Conservation (phyloP, 495 filamentous ascomycete species). For the Clavariopsis aquatica region DNA sequence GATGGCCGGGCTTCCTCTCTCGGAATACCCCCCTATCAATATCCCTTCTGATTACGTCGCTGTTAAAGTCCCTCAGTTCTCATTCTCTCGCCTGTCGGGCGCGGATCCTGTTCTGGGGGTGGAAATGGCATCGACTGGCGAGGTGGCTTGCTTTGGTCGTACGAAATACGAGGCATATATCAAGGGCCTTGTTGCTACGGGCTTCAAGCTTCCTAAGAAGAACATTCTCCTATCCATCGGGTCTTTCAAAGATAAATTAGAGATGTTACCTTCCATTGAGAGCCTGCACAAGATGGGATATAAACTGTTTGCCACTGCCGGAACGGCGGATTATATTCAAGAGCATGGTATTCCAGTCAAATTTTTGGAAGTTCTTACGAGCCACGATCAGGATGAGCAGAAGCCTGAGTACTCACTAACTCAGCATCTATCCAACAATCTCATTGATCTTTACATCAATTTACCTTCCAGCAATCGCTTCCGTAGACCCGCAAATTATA, state of each 20-base stretch:
- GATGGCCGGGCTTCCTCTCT: constrained; percentile 81
- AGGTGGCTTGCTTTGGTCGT: constrained; percentile 92
- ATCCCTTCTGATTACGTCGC: constrained; percentile 83
- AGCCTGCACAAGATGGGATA: constrained; percentile 87
- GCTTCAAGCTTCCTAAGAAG: constrained; percentile 92
- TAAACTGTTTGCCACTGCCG: constrained; percentile 92
- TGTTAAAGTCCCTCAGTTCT: constrained; percentile 98
- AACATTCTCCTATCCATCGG: constrained; percentile 96
- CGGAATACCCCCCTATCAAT: constrained; percentile 73
- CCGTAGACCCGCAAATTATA: constrained; percentile 92
- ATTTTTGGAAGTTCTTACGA: constrained; percentile 81
- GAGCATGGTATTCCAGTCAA: constrained; percentile 87
- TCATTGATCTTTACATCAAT: constrained; percentile 98
- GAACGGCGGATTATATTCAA: constrained; percentile 93
- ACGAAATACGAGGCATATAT: constrained; percentile 98
- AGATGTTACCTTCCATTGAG: constrained; percentile 89
- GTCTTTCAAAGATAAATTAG: constrained; percentile 94
- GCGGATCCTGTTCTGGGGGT: constrained; percentile 96
- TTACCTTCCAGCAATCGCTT: constrained; percentile 96
- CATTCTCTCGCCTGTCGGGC: constrained; percentile 92
- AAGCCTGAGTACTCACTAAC: constrained; percentile 95
- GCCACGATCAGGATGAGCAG: constrained; percentile 68
- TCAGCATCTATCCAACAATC: constrained; percentile 92
- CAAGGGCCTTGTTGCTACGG: constrained; percentile 91
- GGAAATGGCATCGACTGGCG: constrained; percentile 98